A percentile compares a stretch with the other conserved stretches of the same genome.
phyloP scores from a whole-genome alignment of 2,329 filamentous ascomycete species.

The Xylariaceae sp. region DNA sequence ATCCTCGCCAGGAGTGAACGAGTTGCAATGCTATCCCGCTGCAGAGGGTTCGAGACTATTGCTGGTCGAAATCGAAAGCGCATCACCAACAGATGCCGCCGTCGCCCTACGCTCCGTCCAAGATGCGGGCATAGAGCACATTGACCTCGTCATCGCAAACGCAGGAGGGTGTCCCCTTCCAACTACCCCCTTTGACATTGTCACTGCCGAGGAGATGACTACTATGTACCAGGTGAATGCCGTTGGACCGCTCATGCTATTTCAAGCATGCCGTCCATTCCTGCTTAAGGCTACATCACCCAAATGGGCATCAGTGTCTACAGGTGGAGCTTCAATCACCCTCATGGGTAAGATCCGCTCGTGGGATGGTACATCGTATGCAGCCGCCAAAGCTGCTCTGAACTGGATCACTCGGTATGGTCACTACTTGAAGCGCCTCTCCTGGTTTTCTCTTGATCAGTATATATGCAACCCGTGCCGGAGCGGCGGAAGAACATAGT shows the following conservation, averaged over 20 bases:
- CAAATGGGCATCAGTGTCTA: slow-evolving; percentile 31
- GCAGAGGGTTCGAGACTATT: slow-evolving; percentile 28
- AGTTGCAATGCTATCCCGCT: slow-evolving; percentile 25
- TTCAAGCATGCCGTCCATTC: slow-evolving; percentile 30
- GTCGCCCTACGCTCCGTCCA: slow-evolving; percentile 25
- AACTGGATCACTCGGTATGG: slow-evolving; percentile 28
- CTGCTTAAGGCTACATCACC: slow-evolving; percentile 29
- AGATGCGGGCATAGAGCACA: slow-evolving; percentile 24
- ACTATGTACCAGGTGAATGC: slow-evolving; percentile 27
- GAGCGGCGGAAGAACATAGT: no score
- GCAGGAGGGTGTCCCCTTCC: slow-evolving; percentile 28
- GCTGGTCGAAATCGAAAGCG: slow-evolving; percentile 31
- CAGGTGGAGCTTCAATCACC: slow-evolving; percentile 23
- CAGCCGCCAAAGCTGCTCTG: slow-evolving; percentile 29
- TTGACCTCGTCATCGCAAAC: slow-evolving; percentile 38
- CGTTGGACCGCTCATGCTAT: slow-evolving; percentile 29
- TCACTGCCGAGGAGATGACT: slow-evolving; percentile 25
- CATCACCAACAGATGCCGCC: slow-evolving; percentile 24
- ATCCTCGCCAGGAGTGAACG: slow-evolving; percentile 18
- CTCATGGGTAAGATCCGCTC: slow-evolving; percentile 15
- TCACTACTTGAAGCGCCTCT: background rate
- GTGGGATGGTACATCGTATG: slow-evolving; percentile 24
- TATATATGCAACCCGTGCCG: background rate
- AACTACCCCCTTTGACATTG: slow-evolving; percentile 26
- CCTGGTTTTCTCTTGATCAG: background rate